Base-by-base conservation (phyloP, 1,139 yeast genomes). In the Geotrichum fermentans region DNA sequence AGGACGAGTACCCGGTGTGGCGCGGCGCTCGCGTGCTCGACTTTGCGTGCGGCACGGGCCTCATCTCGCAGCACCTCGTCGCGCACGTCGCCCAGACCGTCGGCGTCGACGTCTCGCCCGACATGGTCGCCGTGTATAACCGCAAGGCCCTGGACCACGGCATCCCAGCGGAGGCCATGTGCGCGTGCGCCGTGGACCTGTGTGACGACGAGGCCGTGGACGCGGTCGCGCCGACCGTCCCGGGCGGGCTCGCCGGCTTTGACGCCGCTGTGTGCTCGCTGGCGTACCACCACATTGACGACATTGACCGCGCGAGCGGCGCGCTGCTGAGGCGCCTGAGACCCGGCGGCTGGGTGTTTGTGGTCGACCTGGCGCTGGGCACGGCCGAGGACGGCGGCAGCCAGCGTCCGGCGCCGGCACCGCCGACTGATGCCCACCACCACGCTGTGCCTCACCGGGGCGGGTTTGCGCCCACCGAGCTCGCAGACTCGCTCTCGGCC, bases 41-140 rank as follows among this genome's bases (percentile, higher is more conserved):
- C 43, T 61, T 64, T 55, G 68, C 63, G 5, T 62, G 67, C 40
- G 68, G 68, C 1, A 57, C 63, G 1, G 67, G 66, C 1, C 46
- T 58, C 21, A 47, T 62, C n/a, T 53, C 60, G 28, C 57, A 56
- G 48, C 46, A 51, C n/a, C 38, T 64, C n/a, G 62, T 63, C 2
- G 59, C 62, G 0, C 53, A 56, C 40, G 54, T 57, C 18, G 51
- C 51, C 21, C 50, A 54, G 30, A 53, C 62, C 20, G 61, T 64
- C 2, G 68, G 67, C 0, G 55, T 62, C 6, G 68, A 64, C 40
- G 57, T 62, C 17, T 51, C 66, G 0, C 55, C 58, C 16, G 58
- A 53, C 10, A 60, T 61, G 65, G 57, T 64, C 17, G 55, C 53
- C 14, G 45, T 52, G 11, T 64, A 53, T 52, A 61, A 63, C 34